Percentiles rank a stretch among this genome's conserved stretches.
Conservation (phyloP, 805 yeast genomes). For the Saccharomycopsis sp. region DNA sequence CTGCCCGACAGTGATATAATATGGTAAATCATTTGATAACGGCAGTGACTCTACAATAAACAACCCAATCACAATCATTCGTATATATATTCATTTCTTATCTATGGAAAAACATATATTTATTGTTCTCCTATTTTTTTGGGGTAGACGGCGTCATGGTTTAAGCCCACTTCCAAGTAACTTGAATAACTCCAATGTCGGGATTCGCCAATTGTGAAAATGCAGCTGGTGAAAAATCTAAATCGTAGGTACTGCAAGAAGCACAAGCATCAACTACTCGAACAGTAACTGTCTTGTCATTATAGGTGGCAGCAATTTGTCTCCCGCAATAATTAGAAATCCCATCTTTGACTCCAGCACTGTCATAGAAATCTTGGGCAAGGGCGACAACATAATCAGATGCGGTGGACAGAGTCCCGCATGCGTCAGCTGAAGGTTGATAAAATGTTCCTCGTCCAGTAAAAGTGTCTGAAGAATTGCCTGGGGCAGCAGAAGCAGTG, state of each 20-base stretch:
- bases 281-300: conserved; percentile 47
- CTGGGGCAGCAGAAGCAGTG: conserved; percentile 20
- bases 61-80: too few relatives aligned
- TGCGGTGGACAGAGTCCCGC: conserved; percentile 42
- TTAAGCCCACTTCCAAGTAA: conserved; percentile 38
- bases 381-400: conserved; percentile 49
- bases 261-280: conserved; percentile 52
- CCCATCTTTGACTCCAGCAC: conserved; percentile 33
- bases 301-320: conserved; percentile 39
- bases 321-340: conserved; percentile 42
- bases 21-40: too few relatives aligned
- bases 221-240: conserved; percentile 59
- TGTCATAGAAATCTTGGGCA: conserved; percentile 36
- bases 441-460: conserved; percentile 40
- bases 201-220: conserved; percentile 44
- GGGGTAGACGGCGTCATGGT: too few relatives aligned
- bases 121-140: too few relatives aligned
- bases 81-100: too few relatives aligned
- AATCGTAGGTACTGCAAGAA: conserved; percentile 43
- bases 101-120: too few relatives aligned
- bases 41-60: too few relatives aligned
- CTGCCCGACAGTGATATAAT: too few relatives aligned
- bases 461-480: conserved; percentile 22
- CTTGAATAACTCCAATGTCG: conserved; percentile 45
- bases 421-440: conserved; percentile 42